phyloP scores from a whole-genome alignment of 768 basidiomycete species.

The Clitopilus hobsonii region DNA sequence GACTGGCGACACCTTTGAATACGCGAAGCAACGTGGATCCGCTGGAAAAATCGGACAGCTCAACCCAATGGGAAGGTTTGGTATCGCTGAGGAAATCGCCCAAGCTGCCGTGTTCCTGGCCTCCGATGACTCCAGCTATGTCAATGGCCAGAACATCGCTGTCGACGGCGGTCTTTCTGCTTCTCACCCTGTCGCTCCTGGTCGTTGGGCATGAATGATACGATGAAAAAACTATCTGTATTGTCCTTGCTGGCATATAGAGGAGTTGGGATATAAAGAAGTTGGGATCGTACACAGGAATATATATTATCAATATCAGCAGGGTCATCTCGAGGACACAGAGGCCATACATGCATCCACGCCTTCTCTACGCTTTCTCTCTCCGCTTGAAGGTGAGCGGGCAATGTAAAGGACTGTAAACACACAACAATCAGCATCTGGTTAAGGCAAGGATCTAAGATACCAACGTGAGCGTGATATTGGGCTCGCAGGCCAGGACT shows the following conservation, averaged over 20 bases:
- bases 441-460: neutral
- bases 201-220: conserved; percentile 51
- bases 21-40: conserved; percentile 73
- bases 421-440: neutral
- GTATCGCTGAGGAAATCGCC: conserved; percentile 85
- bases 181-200: conserved; percentile 76
- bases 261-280: neutral
- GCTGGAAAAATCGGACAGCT: conserved; percentile 74
- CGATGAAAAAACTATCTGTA: neutral
- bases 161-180: conserved; percentile 85
- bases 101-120: conserved; percentile 83
- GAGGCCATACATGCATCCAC: no score
- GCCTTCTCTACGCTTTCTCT: neutral
- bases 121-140: conserved; percentile 87
- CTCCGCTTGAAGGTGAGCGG: conserved; percentile 30
- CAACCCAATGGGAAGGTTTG: conserved; percentile 80
- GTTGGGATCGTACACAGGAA: neutral
- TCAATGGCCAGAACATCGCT: conserved; percentile 85
- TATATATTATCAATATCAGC: no score
- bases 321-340: no score
- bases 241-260: neutral
- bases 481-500: conserved; percentile 28
- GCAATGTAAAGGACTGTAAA: conserved; percentile 22
- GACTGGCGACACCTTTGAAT: conserved; percentile 74
- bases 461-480: conserved; percentile 43